Base-by-base conservation (phyloP, 306 rosid genomes). In the Fragaria nilgerrensis region DNA sequence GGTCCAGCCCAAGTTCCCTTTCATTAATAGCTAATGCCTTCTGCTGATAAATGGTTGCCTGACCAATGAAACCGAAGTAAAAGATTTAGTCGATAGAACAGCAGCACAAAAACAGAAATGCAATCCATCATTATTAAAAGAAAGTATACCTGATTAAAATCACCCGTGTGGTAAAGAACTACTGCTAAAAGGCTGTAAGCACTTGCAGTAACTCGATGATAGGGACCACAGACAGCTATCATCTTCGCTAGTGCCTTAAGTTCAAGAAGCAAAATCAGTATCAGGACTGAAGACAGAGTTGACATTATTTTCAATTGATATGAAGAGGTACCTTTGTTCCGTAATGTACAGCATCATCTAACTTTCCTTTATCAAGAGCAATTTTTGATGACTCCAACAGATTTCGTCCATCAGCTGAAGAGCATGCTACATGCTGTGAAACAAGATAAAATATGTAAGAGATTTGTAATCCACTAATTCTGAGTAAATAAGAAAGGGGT, bases 161-260 rank as follows among this genome's bases (percentile, higher is more conserved):
- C 98, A 72, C 98, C 98, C 0, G 97, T 92, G 86, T 95, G 98
- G 85, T 95, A 95, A 74, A 95, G 97, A 84, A 95, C 98, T 77
- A 95, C 98, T 3, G 98, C 98, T 44, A 95, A 82, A 80, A 95
- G 97, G 85, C 98, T 92, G 79, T 95, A 95, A 14, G 98, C 97
- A 84, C 97, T 90, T 1, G 98, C 98, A 25, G 97, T 95, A 85
- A 85, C 87, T 72, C 98, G 96, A 88, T 95, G 97, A 84, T 89
- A 90, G 23, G 97, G 97, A 48, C 98, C 98, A 78, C 97, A 95
- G 65, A 95, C 92, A 72, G 96, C 83, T 80, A 95, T 87, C 97
- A 95, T 92, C 85, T 89, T 95, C 23, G 97, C 85, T 36, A 95
- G 84, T 67, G 98, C 98, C 98, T 95, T 20, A 77, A 50, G 55